Conservation (phyloP, 495 filamentous ascomycete species). For the Amorphotheca resinae region DNA sequence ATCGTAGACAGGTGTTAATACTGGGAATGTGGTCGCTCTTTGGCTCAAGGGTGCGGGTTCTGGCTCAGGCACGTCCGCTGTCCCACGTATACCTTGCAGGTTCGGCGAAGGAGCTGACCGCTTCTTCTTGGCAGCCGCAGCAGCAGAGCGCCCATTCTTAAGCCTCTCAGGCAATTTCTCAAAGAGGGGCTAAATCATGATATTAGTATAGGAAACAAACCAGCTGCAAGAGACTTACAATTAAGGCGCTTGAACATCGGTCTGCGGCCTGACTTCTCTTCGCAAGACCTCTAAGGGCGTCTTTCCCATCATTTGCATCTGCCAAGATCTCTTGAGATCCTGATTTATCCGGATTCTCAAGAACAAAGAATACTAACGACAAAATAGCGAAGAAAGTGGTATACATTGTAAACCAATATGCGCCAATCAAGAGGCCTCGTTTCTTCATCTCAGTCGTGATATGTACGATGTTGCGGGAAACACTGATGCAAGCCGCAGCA, state of each 20-base stretch:
- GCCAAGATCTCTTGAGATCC: slow-evolving; percentile 67
- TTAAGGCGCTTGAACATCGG: slow-evolving; percentile 62
- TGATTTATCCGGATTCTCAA: slow-evolving; percentile 76
- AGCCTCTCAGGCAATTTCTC: slow-evolving; percentile 65
- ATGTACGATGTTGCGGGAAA: slow-evolving; percentile 88
- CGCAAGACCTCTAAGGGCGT: slow-evolving; percentile 63
- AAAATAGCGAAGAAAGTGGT: slow-evolving; percentile 92
- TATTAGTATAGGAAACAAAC: slow-evolving; percentile 18
- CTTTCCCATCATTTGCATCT: slow-evolving; percentile 73
- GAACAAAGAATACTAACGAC: slow-evolving; percentile 75
- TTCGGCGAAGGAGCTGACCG: slow-evolving; percentile 35
- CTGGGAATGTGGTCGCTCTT: slow-evolving; percentile 24
- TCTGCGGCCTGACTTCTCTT: slow-evolving; percentile 82
- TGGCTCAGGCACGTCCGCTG: slow-evolving; percentile 20
- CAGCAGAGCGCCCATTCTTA: slow-evolving; percentile 31
- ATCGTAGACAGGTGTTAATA: slow-evolving; percentile 8
- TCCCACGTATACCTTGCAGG: slow-evolving; percentile 20
- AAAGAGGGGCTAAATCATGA: slow-evolving; percentile 48
- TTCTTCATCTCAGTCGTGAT: slow-evolving; percentile 84
- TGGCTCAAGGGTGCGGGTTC: slow-evolving; percentile 20
- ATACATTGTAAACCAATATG: slow-evolving; percentile 96
- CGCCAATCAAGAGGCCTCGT: slow-evolving; percentile 67
- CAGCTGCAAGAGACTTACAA: slow-evolving; percentile 32
- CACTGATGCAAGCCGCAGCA: slow-evolving; percentile 81
- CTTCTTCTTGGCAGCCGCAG: slow-evolving; percentile 37